These are phyloP conservation scores for Shiraia bambusicola DNA, from an alignment of 2,329 filamentous ascomycete species.

Conservation along the genomic window DNA sequence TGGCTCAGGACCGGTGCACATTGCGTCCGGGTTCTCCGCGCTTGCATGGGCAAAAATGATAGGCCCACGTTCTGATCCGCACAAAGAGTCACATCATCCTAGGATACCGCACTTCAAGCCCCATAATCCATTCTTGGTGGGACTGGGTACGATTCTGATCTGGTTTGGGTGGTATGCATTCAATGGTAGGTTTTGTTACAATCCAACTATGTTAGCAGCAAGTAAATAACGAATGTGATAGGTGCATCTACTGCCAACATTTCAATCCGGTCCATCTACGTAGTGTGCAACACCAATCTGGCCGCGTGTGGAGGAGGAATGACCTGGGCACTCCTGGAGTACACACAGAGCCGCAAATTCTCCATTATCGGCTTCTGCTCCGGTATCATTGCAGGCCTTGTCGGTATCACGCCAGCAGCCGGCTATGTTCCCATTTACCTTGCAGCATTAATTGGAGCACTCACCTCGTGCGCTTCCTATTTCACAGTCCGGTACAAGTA, in stretches of 20 bases:
- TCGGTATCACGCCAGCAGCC: conserved; percentile 61
- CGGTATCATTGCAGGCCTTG: conserved; percentile 59
- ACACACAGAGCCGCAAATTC: conserved; percentile 52
- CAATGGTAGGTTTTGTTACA: conserved; percentile 41
- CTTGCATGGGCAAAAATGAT: conserved; percentile 74
- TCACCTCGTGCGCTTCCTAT: conserved; percentile 53
- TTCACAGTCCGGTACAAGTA: conserved; percentile 52
- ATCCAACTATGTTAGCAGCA: not conserved
- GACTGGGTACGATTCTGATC: conserved; percentile 67
- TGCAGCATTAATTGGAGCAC: conserved; percentile 54
- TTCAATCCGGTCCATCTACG: conserved; percentile 55
- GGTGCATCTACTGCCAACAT: conserved; percentile 51
- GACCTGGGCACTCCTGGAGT: conserved; percentile 57
- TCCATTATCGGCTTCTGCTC: conserved; percentile 56
- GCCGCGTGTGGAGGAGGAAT: conserved; percentile 58
- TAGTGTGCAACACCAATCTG: conserved; percentile 61
- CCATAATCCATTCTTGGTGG: conserved; percentile 73
- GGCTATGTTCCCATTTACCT: conserved; percentile 57
- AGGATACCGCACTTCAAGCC: conserved; percentile 65
- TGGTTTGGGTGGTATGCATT: conserved; percentile 43
- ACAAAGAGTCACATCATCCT: conserved; percentile 48
- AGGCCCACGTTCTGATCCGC: conserved; percentile 65
- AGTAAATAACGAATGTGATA: conserved; percentile 1
- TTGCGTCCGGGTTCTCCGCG: conserved; percentile 69
- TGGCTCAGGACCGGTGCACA: conserved; percentile 74